Percentiles rank a stretch among this genome's conserved stretches.
phyloP scores from a whole-genome alignment of 148 eudicot species.

The Suaeda aralocaspica region DNA sequence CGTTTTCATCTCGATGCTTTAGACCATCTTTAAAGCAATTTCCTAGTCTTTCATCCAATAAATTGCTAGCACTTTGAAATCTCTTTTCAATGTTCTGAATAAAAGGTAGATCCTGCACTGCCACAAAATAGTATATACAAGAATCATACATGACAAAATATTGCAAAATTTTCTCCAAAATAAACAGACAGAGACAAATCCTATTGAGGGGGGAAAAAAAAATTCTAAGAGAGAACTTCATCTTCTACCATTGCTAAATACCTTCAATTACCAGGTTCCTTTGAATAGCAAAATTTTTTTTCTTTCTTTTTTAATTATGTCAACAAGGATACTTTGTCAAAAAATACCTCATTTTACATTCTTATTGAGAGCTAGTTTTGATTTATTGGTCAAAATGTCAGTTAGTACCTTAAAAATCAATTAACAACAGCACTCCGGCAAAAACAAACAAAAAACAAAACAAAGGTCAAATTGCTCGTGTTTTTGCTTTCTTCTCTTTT shows the following conservation, averaged over 20 bases:
- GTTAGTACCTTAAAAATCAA: too few relatives aligned
- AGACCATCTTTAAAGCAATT: slow-evolving; percentile 92
- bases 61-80: slow-evolving; percentile 71
- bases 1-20: slow-evolving; percentile 80
- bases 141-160: not conserved
- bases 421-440: too few relatives aligned
- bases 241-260: not conserved
- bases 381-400: too few relatives aligned
- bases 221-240: not conserved
- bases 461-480: too few relatives aligned
- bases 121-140: slow-evolving; percentile 30
- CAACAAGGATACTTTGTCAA: too few relatives aligned
- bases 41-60: slow-evolving; percentile 84
- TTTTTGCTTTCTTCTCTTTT: too few relatives aligned
- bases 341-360: too few relatives aligned
- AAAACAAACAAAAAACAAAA: too few relatives aligned
- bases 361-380: too few relatives aligned
- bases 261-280: not conserved
- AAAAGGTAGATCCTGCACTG: slow-evolving; percentile 99
- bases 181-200: too few relatives aligned
- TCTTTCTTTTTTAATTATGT: too few relatives aligned
- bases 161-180: not conserved
- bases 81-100: slow-evolving; percentile 93
- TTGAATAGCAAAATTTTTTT: not conserved
- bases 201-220: too few relatives aligned